phyloP scores from a whole-genome alignment of 1,139 yeast genomes.

The Arxiozyma bovina region DNA sequence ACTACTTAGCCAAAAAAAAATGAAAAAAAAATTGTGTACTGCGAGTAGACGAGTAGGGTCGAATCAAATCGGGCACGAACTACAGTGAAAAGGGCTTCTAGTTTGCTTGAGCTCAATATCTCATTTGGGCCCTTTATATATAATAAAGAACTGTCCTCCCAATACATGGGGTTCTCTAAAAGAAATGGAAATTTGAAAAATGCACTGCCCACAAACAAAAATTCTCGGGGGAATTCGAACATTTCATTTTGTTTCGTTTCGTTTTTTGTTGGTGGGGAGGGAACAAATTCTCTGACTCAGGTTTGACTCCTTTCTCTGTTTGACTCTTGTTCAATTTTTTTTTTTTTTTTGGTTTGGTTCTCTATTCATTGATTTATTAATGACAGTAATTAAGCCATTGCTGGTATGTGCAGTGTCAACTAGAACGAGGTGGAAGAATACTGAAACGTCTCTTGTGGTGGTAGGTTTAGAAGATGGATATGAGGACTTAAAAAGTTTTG shows the following conservation, averaged over 20 bases:
- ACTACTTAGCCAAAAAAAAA: too few species aligned
- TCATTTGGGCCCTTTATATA: background rate
- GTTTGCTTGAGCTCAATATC: background rate
- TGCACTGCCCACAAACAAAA: background rate
- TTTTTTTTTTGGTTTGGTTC: too few species aligned
- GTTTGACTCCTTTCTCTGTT: background rate
- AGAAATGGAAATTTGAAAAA: too few species aligned
- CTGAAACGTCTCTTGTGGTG: too few species aligned
- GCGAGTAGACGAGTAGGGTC: too few species aligned
- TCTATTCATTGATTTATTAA: too few species aligned
- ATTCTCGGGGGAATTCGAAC: background rate
- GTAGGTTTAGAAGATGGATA: background rate
- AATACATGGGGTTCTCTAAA: background rate
- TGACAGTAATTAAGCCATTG: background rate
- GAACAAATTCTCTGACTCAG: background rate
- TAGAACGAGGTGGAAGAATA: too few species aligned
- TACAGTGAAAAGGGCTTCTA: too few species aligned
- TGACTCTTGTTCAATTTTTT: background rate
- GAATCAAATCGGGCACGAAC: too few species aligned
- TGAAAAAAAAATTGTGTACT: too few species aligned
- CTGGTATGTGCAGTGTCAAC: background rate
- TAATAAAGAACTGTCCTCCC: background rate
- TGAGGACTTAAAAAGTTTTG: too few species aligned
- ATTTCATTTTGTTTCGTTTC: background rate
- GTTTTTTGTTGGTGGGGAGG: background rate